Base-by-base conservation (phyloP, 2,329 filamentous ascomycete genomes). In the Ceratocystis eucalypticola region DNA sequence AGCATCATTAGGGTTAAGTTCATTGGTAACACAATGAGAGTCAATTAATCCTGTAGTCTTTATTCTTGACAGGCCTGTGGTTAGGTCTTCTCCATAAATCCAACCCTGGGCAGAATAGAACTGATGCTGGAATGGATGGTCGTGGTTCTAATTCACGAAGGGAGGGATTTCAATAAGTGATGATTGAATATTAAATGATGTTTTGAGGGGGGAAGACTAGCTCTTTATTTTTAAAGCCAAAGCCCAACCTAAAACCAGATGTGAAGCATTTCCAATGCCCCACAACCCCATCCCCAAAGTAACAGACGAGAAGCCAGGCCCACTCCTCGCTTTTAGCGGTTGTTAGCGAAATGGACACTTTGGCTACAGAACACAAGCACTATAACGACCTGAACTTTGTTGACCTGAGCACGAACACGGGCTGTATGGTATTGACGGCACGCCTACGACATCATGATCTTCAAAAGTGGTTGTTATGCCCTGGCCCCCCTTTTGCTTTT, bases 281-380 rank as follows among this genome's bases (percentile, higher is more conserved):
- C 37, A 41, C 37, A 15, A 15, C 37, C 10, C 37, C 37, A 41
- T 12, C 37, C 37, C 37, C 37, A 3, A 41, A 41, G 37, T 41
- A 41, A 41, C 37, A 10, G 37, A 41, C 8, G 37, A 41, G 37
- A 41, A 15, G 37, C 15, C 37, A 41, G 10, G 37, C 37, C 37
- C 37, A 12, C 37, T 15, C 12, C 37, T 41, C 12, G 10, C 12
- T 15, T 41, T 41, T 41, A 41, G 37, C 37, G 37, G 12, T 41
- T 41, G 37, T 41, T 8, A 37, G 55, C 15, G 55, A 28, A 59
- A 30, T 59, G 55, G 25, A 28, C 55, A 33, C 25, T 25, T 59
- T 12, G 30, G 37, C 10, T 59, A 37, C 55, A 59, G 55, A n/a
- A 33, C 53, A 57, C 53, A 57, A 57, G 53, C 53, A 57, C 53